These are phyloP conservation scores for Pontederia crassipes DNA, from an alignment of 176 grass and related monocot genomes.

Conservation along the genomic window DNA sequence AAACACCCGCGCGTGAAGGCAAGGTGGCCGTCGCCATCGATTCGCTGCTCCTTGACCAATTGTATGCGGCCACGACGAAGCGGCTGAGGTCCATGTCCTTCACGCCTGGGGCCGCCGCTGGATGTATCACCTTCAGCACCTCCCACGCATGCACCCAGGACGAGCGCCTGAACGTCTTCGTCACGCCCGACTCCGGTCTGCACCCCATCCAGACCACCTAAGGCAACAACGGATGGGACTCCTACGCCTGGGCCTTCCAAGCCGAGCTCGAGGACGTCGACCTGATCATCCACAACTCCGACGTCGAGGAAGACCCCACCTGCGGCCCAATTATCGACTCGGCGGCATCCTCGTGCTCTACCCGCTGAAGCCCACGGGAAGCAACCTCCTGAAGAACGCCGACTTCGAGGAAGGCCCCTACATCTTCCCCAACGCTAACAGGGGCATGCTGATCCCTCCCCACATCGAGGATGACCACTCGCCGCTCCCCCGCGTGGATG, in stretches of 20 bases:
- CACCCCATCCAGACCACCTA: too few relatives aligned
- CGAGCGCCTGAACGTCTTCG: conserved; percentile 33
- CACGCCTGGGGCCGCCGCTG: too few relatives aligned
- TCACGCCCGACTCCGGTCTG: too few relatives aligned
- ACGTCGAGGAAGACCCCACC: too few relatives aligned
- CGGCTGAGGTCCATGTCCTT: too few relatives aligned
- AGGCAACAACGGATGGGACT: conserved; percentile 17
- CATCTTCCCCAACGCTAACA: background rate
- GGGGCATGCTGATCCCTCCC: conserved; percentile 64
- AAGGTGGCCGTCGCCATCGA: too few relatives aligned
- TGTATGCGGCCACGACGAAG: too few relatives aligned
- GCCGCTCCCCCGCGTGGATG: conserved; percentile 64
- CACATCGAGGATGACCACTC: conserved; percentile 84
- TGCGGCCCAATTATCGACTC: too few relatives aligned
- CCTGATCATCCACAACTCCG: conserved; percentile 3
- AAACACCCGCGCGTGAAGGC: too few relatives aligned
- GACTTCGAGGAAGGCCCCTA: too few relatives aligned
- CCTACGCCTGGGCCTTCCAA: conserved; percentile 25
- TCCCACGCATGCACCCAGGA: conserved; percentile 73
- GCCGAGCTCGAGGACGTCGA: conserved; percentile 26
- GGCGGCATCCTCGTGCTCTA: too few relatives aligned
- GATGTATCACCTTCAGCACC: conserved; percentile 58
- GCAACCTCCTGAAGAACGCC: conserved; percentile 23
- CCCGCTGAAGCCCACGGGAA: conserved; percentile 58
- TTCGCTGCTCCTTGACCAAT: too few relatives aligned